Evolutionary conservation across 2,329 filamentous ascomycete genomes (phyloP).

Genomic region (Cadophora malorum): DNA sequence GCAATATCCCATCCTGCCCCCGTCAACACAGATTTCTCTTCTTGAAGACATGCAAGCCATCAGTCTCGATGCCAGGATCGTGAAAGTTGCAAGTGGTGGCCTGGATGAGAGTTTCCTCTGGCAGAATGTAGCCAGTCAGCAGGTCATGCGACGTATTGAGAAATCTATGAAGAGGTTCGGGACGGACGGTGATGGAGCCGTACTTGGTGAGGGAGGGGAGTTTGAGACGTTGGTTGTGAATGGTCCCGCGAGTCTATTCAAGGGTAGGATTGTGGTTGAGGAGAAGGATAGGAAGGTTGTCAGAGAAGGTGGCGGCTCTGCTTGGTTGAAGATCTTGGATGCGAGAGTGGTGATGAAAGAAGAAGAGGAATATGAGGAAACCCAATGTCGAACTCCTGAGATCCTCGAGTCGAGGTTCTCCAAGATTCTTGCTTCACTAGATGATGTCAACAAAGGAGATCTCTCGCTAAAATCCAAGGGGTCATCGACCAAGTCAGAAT

Average conservation of each 20-base stretch:
- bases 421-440: conserved; percentile 27
- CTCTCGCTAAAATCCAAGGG: not conserved
- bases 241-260: conserved; percentile 78
- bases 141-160: conserved; percentile 55
- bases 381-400: conserved; percentile 61
- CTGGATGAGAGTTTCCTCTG: conserved; percentile 83
- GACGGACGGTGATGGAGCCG: conserved; percentile 66
- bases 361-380: conserved; percentile 48
- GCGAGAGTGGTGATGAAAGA: conserved; percentile 54
- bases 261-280: conserved; percentile 68
- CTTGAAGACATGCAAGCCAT: conserved; percentile 81
- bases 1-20: conserved; percentile 82
- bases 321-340: conserved; percentile 69
- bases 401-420: conserved; percentile 70
- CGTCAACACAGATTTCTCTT: conserved; percentile 56
- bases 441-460: not conserved
- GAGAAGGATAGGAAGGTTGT: conserved; percentile 60
- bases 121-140: conserved; percentile 72
- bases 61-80: conserved; percentile 84
- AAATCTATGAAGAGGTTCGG: conserved; percentile 71
- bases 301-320: conserved; percentile 76
- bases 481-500: not conserved
- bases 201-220: conserved; percentile 92
- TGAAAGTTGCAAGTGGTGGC: conserved; percentile 93
- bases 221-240: conserved; percentile 92